Evolutionary conservation across 2,329 filamentous ascomycete species (phyloP).

Genomic region (Mariannaea sp.): DNA sequence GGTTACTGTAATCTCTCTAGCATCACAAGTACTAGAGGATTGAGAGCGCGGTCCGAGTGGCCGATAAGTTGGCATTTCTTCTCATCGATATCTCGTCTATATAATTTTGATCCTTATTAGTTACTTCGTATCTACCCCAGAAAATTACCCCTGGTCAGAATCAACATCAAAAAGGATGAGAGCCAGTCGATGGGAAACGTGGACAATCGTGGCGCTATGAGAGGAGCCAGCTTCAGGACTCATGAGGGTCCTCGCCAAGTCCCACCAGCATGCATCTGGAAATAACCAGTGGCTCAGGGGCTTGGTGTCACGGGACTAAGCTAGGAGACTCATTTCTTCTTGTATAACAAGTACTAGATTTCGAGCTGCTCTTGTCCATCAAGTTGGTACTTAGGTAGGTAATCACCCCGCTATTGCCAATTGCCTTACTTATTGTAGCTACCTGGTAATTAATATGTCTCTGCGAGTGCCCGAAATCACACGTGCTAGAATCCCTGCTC

Average conservation of each 20-base stretch:
- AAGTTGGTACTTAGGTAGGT: too few species aligned
- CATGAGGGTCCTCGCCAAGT: constrained; percentile 1
- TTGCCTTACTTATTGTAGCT: too few species aligned
- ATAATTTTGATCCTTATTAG: constrained; percentile 11
- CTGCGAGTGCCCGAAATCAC: too few species aligned
- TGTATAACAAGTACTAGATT: too few species aligned
- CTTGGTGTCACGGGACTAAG: constrained; percentile 11
- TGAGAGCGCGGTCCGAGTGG: constrained; percentile 5
- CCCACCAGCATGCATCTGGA: background rate
- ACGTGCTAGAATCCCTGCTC: too few species aligned
- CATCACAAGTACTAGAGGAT: constrained; percentile 12
- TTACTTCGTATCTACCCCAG: too few species aligned
- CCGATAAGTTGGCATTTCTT: background rate
- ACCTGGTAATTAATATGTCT: too few species aligned
- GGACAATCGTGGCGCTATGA: constrained; percentile 23
- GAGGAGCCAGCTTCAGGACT: constrained; percentile 15
- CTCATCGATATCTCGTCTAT: constrained; percentile 11
- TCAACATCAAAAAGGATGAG: constrained; percentile 14
- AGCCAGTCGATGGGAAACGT: constrained; percentile 38
- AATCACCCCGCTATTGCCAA: too few species aligned
- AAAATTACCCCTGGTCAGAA: constrained; percentile 26
- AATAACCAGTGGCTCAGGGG: background rate
- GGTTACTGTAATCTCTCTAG: background rate
- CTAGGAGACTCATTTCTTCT: constrained; percentile 7
- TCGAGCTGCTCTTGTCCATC: too few species aligned